These are phyloP conservation scores for Colletotrichum horii DNA, from an alignment of 2,329 filamentous ascomycete genomes.

Conservation along the genomic window DNA sequence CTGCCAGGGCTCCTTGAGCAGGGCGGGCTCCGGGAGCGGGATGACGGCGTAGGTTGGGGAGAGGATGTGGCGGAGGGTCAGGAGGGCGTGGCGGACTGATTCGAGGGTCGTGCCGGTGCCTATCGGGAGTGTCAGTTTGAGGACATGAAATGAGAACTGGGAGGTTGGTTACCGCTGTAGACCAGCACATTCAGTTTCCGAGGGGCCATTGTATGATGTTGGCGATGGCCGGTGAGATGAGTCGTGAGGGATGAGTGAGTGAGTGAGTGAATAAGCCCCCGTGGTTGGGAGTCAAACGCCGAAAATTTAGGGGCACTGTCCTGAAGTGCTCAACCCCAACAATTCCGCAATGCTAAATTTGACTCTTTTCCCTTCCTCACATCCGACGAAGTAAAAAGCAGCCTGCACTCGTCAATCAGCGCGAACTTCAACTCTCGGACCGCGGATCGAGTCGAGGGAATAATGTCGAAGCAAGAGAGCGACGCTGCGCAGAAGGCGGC, in stretches of 20 bases:
- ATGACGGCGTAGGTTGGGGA: constrained; percentile 93
- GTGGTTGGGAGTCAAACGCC: not conserved
- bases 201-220: constrained; percentile 57
- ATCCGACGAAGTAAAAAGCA: not conserved
- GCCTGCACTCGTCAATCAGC: not conserved
- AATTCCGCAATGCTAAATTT: not conserved
- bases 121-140: constrained; percentile 35
- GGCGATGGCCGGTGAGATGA: constrained; percentile 1
- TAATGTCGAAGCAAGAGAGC: constrained; percentile 62
- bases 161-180: constrained; percentile 72
- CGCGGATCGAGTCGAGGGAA: not conserved
- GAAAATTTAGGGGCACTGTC: constrained; percentile 13
- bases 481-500: constrained; percentile 39
- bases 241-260: not conserved
- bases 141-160: constrained; percentile 32
- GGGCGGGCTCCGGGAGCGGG: constrained; percentile 75
- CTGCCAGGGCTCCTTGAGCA: constrained; percentile 92
- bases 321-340: not conserved
- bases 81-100: constrained; percentile 88
- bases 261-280: not conserved
- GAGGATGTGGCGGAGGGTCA: constrained; percentile 83
- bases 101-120: constrained; percentile 86
- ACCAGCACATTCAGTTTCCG: constrained; percentile 89
- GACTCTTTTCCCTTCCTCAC: not conserved
- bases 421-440: fast-evolving